Base-by-base conservation (phyloP, 176 grass and related monocot species). In the Melocanna baccifera region DNA sequence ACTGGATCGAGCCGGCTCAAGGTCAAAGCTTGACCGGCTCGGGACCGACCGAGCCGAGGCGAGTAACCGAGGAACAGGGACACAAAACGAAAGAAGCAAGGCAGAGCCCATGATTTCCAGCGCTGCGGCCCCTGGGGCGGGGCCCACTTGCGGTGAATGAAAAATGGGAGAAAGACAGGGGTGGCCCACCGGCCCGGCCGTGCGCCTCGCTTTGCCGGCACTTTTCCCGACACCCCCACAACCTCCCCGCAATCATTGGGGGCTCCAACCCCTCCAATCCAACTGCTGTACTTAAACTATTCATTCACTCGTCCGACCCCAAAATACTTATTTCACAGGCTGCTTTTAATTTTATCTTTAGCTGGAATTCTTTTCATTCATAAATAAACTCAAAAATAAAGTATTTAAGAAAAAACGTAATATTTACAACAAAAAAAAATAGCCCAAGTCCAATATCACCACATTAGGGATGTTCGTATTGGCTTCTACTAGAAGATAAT, bases 201-300 rank as follows among this genome's bases (percentile, higher is more conserved):
- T 90, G 88, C 84, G 88, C 37, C 88, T 90, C 11, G 66, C 79
- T 83, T 83, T 90, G 88, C 79, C 84, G 89, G 76, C 53, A 46
- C 70, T 91, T 91, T 84, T 39, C 20, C 85, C 15, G 80, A 84
- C 89, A 87, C 45, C 76, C 76, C 75, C 89, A 62, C 88, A 62
- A 41, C 42, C 30, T 75, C 75, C 61, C 85, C 80, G 80, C 81
- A 91, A 84, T 91, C 85, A 87, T 87, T 69, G 84, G 80, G 53
- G 46, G 7, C 80, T 67, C 64, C 59, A 66, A 15, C 13, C 23
- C 59, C 16, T 43, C 5, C 72, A 43, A 62, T 69, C 47, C 69
- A 74, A 16, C 71, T 62, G 25, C 82, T 37, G 12, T 64, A 22
- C 55, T 65, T 39, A 59, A 76, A 77, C 39, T 67, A 15, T 75